Evolutionary conservation across 2,329 filamentous ascomycete species (phyloP), one percentile per base, ranked within the genome.

Genomic region (Tolypocladium pustulatum): DNA sequence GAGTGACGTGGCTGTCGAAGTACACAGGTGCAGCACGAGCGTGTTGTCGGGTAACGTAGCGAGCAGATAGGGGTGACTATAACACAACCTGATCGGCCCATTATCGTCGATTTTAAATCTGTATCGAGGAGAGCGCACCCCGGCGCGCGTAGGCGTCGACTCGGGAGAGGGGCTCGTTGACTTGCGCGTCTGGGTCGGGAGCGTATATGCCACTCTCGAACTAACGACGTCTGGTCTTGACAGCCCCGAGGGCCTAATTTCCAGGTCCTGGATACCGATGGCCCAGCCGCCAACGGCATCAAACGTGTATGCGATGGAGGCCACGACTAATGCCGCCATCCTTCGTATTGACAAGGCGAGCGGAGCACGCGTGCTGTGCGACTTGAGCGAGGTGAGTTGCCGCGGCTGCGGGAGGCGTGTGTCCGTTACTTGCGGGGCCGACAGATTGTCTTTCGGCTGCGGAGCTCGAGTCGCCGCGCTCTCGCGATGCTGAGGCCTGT

Each of bases 1-100:
- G 2, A 96, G 78, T 0, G 78, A 75, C 0, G 83, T 79, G 1
- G 83, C 75, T 4, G 82, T 90, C 0, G 91, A 93, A 4, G 84
- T 90, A 65, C 93, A 90, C 37, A 95, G 79, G 67, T 94, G 89
- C 38, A 96, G 77, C 1, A 91, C 86, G 32, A 96, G 76, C 0
- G 92, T 96, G 68, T 97, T 97, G 71, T 97, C 91, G 0, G 88
- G 85, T 63, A 96, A 84, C 0, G 90, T 89, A 3, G 88, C 87
- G 12, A 97, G 81, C 2, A 97, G 82, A 68, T 96, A 96, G 1
- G 92, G 92, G 69, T 96, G 91, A 54, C 76, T 81, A 69, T 90
- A 90, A 61, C 85, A 87, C 53, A 90, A 77, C 2, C 81, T 82
- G 1, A 78, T 86, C 30, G 87, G 86, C 3, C 84, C 79, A 52